A percentile compares a stretch with the other conserved stretches of the same genome.
phyloP scores from a whole-genome alignment of 345 rosid genomes.

The Salix dunnii region DNA sequence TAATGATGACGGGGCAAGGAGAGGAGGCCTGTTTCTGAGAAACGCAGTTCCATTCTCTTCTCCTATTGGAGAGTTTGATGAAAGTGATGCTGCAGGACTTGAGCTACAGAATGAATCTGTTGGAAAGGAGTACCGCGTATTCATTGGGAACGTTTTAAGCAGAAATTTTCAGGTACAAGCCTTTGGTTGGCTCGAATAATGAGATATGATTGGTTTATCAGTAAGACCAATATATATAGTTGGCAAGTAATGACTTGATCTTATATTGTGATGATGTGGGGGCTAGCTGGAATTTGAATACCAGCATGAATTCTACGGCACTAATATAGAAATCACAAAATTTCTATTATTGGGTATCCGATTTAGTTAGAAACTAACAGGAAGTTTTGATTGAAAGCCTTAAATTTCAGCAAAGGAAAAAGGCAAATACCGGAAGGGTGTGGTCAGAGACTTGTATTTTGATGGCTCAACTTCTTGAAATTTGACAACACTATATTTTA shows the following conservation, averaged over 20 bases:
- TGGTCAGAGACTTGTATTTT: slow-evolving; percentile 7
- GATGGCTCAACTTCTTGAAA: slow-evolving; percentile 2
- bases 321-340: slow-evolving; percentile 5
- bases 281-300: neutral
- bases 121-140: slow-evolving; percentile 49
- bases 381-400: neutral
- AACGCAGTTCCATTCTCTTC: slow-evolving; percentile 21
- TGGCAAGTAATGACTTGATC: neutral
- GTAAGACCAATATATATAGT: neutral
- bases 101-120: slow-evolving; percentile 45
- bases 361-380: neutral
- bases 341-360: slow-evolving; percentile 2
- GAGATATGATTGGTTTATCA: neutral
- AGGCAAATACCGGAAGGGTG: slow-evolving; percentile 32
- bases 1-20: slow-evolving; percentile 38
- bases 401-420: slow-evolving; percentile 34
- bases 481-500: neutral
- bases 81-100: slow-evolving; percentile 35
- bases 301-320: slow-evolving; percentile 17
- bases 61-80: slow-evolving; percentile 42
- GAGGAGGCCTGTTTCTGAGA: slow-evolving; percentile 47
- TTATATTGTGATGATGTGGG: neutral
- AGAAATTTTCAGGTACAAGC: neutral
- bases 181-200: neutral
- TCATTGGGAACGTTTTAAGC: slow-evolving; percentile 34